These are phyloP conservation scores for Venturia aucupariae DNA, from an alignment of 2,329 filamentous ascomycete genomes.

Conservation along the genomic window DNA sequence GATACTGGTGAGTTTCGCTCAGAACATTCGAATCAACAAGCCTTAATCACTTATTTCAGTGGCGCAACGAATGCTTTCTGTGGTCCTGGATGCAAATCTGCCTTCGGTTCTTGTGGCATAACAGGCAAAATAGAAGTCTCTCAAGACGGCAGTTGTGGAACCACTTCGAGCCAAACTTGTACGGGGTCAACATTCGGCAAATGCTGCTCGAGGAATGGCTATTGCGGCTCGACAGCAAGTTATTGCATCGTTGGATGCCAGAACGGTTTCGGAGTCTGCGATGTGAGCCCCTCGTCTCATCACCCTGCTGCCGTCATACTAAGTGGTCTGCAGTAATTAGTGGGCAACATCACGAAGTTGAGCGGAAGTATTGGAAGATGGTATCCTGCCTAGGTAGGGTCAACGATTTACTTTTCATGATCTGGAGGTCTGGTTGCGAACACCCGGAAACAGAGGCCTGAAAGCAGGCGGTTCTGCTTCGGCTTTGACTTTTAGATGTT, in stretches of 20 bases:
- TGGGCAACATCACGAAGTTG: not conserved
- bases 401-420: not conserved
- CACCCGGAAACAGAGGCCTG: not conserved
- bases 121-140: not conserved
- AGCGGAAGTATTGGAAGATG: not conserved
- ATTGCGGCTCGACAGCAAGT: conserved; percentile 20
- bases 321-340: not conserved
- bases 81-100: conserved; percentile 19
- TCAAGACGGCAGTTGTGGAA: conserved; percentile 9
- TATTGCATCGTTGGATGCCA: conserved; percentile 27
- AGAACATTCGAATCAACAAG: not conserved
- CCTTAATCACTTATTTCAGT: not conserved
- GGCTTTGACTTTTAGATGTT: not conserved
- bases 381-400: too few relatives aligned
- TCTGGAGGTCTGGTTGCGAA: not conserved
- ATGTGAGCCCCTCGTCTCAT: not conserved
- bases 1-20: conserved; percentile 9
- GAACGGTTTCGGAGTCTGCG: conserved; percentile 25
- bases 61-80: conserved; percentile 4
- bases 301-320: not conserved
- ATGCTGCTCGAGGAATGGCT: conserved; percentile 2
- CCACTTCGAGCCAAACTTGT: not conserved
- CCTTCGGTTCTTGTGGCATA: conserved; percentile 18
- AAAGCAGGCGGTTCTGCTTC: not conserved
- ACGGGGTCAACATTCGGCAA: not conserved